phyloP scores from a whole-genome alignment of 1,139 yeast genomes.

The Sugiyamaella sp. region DNA sequence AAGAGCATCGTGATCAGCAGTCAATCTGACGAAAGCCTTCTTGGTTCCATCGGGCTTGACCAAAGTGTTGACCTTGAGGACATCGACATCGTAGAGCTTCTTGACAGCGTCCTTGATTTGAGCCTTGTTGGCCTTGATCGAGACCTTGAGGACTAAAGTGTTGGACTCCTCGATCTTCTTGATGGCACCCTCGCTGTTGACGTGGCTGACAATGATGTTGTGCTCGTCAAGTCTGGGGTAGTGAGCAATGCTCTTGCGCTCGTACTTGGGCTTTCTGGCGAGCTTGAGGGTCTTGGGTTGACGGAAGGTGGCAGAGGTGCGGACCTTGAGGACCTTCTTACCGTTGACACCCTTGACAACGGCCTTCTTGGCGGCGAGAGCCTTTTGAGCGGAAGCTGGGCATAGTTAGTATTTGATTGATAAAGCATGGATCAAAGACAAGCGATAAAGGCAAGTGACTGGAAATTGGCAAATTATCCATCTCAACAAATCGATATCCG shows the following conservation, averaged over 20 bases:
- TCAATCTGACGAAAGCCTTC: slow-evolving; percentile 99
- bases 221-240: slow-evolving; percentile 95
- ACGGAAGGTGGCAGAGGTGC: slow-evolving; percentile 95
- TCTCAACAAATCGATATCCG: too few species aligned
- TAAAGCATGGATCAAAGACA: too few species aligned
- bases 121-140: slow-evolving; percentile 94
- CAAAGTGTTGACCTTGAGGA: slow-evolving; percentile 91
- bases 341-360: slow-evolving; percentile 97
- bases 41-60: slow-evolving; percentile 99
- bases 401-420: slow-evolving; percentile 13
- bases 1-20: slow-evolving; percentile 99
- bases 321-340: slow-evolving; percentile 87
- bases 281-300: slow-evolving; percentile 96
- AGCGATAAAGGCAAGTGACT: too few species aligned
- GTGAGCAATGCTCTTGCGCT: slow-evolving; percentile 96
- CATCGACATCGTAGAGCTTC: slow-evolving; percentile 97
- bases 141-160: slow-evolving; percentile 98
- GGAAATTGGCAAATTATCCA: too few species aligned
- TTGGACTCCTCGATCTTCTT: slow-evolving; percentile 99
- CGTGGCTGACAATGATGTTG: slow-evolving; percentile 93
- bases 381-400: slow-evolving; percentile 57
- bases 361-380: slow-evolving; percentile 98
- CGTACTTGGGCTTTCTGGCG: slow-evolving; percentile 93
- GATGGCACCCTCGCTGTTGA: slow-evolving; percentile 98
- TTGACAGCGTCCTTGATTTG: slow-evolving; percentile 98